A percentile compares a stretch with the other conserved stretches of the same genome.
These are phyloP conservation scores for Bryopsis sp. DNA, from an alignment of 139 green algal genomes.

Conservation along the genomic window DNA sequence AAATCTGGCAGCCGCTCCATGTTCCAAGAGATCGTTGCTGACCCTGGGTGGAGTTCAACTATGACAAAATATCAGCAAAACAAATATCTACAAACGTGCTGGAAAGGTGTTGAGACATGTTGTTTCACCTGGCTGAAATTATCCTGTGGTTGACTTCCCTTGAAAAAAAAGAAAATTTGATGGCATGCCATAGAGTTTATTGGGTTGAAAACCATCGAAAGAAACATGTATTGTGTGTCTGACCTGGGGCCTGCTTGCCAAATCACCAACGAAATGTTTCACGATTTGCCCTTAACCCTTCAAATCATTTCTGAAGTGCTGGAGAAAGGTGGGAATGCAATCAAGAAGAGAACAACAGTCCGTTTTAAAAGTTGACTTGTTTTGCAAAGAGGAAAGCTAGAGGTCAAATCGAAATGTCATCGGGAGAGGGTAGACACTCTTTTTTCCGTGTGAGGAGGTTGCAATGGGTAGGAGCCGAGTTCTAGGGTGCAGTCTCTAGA, in stretches of 20 bases:
- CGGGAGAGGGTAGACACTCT: neutral
- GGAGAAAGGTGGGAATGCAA: slow-evolving; percentile 27
- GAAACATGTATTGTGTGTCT: neutral
- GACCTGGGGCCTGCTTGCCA: neutral
- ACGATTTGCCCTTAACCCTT: slow-evolving; percentile 38
- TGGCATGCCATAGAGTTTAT: neutral
- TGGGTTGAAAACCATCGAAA: neutral
- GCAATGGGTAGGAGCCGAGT: neutral
- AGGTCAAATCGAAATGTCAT: neutral
- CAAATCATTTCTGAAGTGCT: slow-evolving; percentile 54
- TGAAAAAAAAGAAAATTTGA: neutral
- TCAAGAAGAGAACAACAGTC: neutral
- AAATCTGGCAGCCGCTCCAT: no score
- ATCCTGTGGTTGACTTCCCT: neutral
- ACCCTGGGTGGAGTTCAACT: slow-evolving; percentile 44
- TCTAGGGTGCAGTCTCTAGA: no score
- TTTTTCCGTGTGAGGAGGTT: neutral
- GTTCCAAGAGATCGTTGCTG: slow-evolving; percentile 45
- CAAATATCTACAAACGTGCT: slow-evolving; percentile 71
- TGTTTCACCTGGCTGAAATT: neutral
- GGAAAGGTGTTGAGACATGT: slow-evolving; percentile 21
- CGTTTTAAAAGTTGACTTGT: neutral
- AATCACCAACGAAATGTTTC: neutral
- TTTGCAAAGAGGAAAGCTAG: neutral
- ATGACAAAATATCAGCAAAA: slow-evolving; percentile 55